phyloP scores from a whole-genome alignment of 2,329 filamentous ascomycete species.

The Aplosporella prunicola region DNA sequence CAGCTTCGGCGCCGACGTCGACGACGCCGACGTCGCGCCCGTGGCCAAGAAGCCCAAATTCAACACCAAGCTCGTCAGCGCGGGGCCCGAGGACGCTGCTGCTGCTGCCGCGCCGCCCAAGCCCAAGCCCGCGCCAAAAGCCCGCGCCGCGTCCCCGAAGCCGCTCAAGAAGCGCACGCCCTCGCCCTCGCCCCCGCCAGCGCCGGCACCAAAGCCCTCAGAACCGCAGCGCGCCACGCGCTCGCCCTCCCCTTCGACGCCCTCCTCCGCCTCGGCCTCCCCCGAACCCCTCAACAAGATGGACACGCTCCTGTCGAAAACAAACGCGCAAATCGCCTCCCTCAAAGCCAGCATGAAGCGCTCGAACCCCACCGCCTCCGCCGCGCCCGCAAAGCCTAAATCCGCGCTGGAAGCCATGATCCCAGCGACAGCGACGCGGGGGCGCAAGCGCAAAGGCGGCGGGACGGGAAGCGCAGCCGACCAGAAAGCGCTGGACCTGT shows the following conservation, averaged over 20 bases:
- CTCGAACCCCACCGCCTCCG: constrained; percentile 28
- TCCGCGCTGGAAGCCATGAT: constrained; percentile 66
- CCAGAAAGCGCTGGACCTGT: constrained; percentile 50
- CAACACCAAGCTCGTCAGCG: constrained; percentile 61
- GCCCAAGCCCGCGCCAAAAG: constrained; percentile 1
- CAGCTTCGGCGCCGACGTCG: constrained; percentile 63
- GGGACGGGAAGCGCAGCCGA: constrained; percentile 44
- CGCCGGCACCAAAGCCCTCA: constrained; percentile 3
- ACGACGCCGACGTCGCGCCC: constrained; percentile 47
- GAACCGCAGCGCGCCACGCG: constrained; percentile 4
- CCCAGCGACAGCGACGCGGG: constrained; percentile 58
- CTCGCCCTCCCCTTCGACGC: constrained; percentile 7
- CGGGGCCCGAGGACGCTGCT: constrained; percentile 31
- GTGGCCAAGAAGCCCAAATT: constrained; percentile 68
- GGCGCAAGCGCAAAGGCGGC: constrained; percentile 58
- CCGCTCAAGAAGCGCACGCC: not conserved
- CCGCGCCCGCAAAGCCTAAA: constrained; percentile 38
- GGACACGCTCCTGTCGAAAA: constrained; percentile 49
- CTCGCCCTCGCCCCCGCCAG: not conserved
- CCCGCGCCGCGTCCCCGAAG: not conserved
- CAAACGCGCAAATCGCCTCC: constrained; percentile 71
- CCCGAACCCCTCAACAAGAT: constrained; percentile 28
- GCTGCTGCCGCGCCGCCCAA: constrained; percentile 3
- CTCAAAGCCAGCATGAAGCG: constrained; percentile 75
- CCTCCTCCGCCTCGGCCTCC: constrained; percentile 23